These are phyloP conservation scores for Yamadazyma spencermartinsiae DNA, from an alignment of 1,139 yeast genomes.

Conservation along the genomic window DNA sequence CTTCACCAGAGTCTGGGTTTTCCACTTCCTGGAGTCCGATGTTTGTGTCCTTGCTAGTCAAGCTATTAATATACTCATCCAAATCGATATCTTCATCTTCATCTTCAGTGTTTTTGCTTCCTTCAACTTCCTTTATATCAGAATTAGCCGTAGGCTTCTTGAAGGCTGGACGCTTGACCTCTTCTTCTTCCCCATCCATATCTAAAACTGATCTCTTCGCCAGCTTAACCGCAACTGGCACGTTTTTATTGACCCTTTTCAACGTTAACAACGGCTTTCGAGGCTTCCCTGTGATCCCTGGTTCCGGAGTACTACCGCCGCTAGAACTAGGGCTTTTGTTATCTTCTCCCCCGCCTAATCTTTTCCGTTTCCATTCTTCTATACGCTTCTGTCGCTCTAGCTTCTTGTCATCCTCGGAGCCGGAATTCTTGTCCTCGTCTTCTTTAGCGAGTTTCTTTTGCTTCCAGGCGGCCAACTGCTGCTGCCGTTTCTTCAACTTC, in stretches of 20 bases:
- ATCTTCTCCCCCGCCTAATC: too few relatives aligned
- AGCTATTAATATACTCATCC: slow-evolving; percentile 18
- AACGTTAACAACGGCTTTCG: slow-evolving; percentile 9
- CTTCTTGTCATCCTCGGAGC: slow-evolving; percentile 20
- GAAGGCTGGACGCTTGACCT: slow-evolving; percentile 21
- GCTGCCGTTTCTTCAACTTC: slow-evolving; percentile 37
- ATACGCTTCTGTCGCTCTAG: slow-evolving; percentile 29
- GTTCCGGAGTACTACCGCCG: slow-evolving; percentile 4
- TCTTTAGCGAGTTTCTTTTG: slow-evolving; percentile 30
- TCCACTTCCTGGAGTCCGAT: slow-evolving; percentile 4
- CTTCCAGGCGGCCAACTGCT: slow-evolving; percentile 44
- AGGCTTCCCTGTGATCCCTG: slow-evolving; percentile 1
- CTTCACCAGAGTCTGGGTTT: slow-evolving; percentile 1
- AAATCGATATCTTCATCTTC: slow-evolving; percentile 23
- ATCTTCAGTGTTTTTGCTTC: slow-evolving; percentile 8
- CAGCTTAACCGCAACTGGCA: neutral
- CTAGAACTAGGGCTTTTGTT: neutral
- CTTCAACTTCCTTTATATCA: slow-evolving; percentile 2
- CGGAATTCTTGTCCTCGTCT: slow-evolving; percentile 19
- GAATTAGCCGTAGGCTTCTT: slow-evolving; percentile 23
- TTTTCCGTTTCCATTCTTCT: slow-evolving; percentile 43
- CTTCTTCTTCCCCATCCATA: slow-evolving; percentile 23
- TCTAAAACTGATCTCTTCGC: slow-evolving; percentile 11
- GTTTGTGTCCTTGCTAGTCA: slow-evolving; percentile 6
- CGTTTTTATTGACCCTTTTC: slow-evolving; percentile 7